A percentile compares a stretch with the other conserved stretches of the same genome.
These are phyloP conservation scores for Leptomonas seymouri DNA, from an alignment of 208 protist species.

Conservation along the genomic window DNA sequence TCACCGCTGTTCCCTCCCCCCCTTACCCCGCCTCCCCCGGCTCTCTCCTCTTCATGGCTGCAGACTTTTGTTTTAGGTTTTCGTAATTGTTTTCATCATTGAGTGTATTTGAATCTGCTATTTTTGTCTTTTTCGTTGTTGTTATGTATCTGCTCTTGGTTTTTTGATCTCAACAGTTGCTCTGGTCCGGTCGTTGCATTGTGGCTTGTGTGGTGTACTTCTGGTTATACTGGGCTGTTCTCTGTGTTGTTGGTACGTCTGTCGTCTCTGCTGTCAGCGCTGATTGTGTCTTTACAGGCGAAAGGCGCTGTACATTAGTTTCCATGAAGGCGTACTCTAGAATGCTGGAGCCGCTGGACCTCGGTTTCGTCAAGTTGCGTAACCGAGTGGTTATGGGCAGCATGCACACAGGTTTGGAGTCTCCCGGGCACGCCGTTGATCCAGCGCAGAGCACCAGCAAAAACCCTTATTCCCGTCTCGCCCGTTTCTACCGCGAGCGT, in stretches of 20 bases:
- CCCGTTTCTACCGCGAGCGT: constrained; percentile 81
- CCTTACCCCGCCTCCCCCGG: no score
- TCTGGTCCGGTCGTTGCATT: no score
- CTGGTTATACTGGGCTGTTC: no score
- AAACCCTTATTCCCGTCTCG: constrained; percentile 65
- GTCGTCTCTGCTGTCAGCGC: no score
- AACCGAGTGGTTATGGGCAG: constrained; percentile 88
- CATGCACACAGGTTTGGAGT: constrained; percentile 82
- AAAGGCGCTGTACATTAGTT: no score
- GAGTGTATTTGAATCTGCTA: background rate
- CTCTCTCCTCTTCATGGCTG: no score
- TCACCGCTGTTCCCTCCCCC: no score
- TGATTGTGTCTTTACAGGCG: no score
- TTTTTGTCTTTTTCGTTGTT: background rate
- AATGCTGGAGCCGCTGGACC: constrained; percentile 68
- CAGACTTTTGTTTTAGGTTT: background rate
- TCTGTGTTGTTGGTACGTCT: no score
- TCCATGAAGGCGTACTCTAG: constrained; percentile 21
- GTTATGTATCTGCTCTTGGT: no score
- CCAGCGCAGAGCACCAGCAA: constrained; percentile 31
- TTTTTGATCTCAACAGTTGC: no score
- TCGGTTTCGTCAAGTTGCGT: constrained; percentile 59
- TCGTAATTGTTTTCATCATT: background rate
- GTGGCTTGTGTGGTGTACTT: no score
- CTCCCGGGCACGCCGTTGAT: constrained; percentile 20